Conservation (phyloP, 2,329 filamentous ascomycete genomes). For the Penicillium sp. region DNA sequence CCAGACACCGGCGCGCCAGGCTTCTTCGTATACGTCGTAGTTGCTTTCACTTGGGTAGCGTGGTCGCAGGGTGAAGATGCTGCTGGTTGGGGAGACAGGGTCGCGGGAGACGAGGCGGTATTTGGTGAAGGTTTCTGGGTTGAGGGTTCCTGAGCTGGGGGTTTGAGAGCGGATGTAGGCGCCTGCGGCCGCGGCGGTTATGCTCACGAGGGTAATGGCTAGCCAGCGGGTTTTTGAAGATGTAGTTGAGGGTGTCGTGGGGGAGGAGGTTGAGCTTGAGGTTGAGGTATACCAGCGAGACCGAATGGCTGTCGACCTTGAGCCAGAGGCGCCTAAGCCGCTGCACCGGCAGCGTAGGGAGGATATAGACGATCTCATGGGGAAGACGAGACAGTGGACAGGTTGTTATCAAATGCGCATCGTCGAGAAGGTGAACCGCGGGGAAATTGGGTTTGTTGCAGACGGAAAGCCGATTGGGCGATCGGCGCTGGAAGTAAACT, state of each 20-base stretch:
- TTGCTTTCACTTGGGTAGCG: constrained; percentile 34
- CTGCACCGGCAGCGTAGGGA: constrained; percentile 17
- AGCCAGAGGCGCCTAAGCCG: constrained; percentile 9
- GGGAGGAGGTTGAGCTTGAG: not conserved
- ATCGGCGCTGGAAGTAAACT: constrained; percentile 18
- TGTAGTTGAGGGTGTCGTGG: not conserved
- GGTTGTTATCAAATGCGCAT: constrained; percentile 7
- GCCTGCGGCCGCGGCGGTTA: constrained; percentile 39
- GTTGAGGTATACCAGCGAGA: constrained; percentile 26
- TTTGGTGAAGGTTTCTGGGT: constrained; percentile 42
- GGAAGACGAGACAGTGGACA: not conserved
- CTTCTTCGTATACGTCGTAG: constrained; percentile 44
- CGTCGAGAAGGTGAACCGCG: constrained; percentile 15
- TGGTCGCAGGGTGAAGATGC: constrained; percentile 48
- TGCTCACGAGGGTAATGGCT: constrained; percentile 36
- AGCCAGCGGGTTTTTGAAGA: constrained; percentile 34
- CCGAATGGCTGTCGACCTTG: constrained; percentile 15
- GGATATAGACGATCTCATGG: constrained; percentile 21
- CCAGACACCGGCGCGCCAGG: constrained; percentile 71
- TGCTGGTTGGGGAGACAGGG: constrained; percentile 49
- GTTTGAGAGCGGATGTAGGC: constrained; percentile 37
- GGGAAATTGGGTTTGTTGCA: constrained; percentile 18
- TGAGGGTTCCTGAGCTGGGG: constrained; percentile 32
- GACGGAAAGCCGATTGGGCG: constrained; percentile 26
- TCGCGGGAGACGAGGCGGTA: constrained; percentile 47